These are phyloP conservation scores for Pancytospora philotis DNA, from an alignment of 371 early-diverging fungal genomes.

Conservation along the genomic window DNA sequence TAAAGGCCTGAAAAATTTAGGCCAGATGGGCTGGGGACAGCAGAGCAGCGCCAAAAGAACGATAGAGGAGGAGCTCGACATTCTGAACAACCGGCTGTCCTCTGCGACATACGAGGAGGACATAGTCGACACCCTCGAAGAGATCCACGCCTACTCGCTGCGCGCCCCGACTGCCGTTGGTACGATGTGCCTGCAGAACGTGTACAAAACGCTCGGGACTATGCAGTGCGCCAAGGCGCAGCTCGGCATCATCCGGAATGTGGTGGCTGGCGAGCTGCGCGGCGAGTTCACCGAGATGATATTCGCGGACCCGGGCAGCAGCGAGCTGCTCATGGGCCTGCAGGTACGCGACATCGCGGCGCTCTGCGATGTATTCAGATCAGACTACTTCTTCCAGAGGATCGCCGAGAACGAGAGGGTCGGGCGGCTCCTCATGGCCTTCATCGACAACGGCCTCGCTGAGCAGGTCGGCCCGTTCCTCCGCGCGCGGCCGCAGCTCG, in stretches of 20 bases:
- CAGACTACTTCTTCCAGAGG: too few species aligned
- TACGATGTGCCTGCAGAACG: not conserved
- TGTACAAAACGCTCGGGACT: conserved; percentile 6
- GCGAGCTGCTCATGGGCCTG: not conserved
- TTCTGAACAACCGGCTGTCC: not conserved
- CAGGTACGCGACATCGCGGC: too few species aligned
- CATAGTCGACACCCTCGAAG: not conserved
- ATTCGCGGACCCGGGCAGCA: not conserved
- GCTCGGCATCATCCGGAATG: not conserved
- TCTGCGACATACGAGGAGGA: conserved; percentile 4
- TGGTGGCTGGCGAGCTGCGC: not conserved
- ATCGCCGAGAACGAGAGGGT: too few species aligned
- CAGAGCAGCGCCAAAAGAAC: too few species aligned
- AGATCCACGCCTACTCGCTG: not conserved
- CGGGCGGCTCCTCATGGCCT: too few species aligned
- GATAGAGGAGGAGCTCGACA: not conserved
- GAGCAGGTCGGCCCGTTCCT: too few species aligned
- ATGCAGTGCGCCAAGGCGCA: not conserved
- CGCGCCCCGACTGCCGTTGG: not conserved
- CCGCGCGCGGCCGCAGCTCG: too few species aligned
- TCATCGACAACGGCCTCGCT: too few species aligned
- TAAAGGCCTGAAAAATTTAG: too few species aligned
- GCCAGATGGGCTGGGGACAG: too few species aligned
- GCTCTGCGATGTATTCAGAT: too few species aligned
- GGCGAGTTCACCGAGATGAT: not conserved